Evolutionary conservation across 805 yeast species (phyloP).

Genomic region (Starmera dryadoides): DNA sequence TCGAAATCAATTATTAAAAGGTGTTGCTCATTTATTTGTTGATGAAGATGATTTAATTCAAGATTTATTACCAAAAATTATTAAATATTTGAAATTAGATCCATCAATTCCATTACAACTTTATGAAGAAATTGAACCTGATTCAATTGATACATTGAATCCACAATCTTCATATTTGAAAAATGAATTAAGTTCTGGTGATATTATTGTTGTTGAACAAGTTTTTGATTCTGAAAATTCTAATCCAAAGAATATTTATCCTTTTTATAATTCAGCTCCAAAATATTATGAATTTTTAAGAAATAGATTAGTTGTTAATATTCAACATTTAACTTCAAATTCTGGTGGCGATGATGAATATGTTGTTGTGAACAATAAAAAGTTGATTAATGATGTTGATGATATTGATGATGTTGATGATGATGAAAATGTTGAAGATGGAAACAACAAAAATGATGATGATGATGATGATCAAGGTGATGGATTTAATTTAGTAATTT

Average conservation of each 20-base stretch:
- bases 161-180: conserved; percentile 38
- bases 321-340: conserved; percentile 35
- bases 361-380: conserved; percentile 28
- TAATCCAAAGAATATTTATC: conserved; percentile 16
- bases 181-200: conserved; percentile 61
- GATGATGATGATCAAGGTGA: conserved; percentile 15
- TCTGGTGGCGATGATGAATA: conserved; percentile 43
- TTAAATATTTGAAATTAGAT: conserved; percentile 31
- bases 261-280: conserved; percentile 29
- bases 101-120: conserved; percentile 24
- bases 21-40: conserved; percentile 55
- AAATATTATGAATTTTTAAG: conserved; percentile 48
- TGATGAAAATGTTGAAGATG: conserved; percentile 7
- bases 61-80: conserved; percentile 32
- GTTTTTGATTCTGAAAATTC: conserved; percentile 4
- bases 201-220: conserved; percentile 39
- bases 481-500: conserved; percentile 59
- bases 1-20: conserved; percentile 44
- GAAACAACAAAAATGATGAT: conserved; percentile 6
- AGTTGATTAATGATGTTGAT: conserved; percentile 4
- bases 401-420: neutral
- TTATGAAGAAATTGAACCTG: conserved; percentile 57
- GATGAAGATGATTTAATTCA: conserved; percentile 38
- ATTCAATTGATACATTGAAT: conserved; percentile 35
- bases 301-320: conserved; percentile 52